These are phyloP conservation scores for Hypoxylon trugodes DNA, from an alignment of 495 filamentous ascomycete species.

Conservation along the genomic window DNA sequence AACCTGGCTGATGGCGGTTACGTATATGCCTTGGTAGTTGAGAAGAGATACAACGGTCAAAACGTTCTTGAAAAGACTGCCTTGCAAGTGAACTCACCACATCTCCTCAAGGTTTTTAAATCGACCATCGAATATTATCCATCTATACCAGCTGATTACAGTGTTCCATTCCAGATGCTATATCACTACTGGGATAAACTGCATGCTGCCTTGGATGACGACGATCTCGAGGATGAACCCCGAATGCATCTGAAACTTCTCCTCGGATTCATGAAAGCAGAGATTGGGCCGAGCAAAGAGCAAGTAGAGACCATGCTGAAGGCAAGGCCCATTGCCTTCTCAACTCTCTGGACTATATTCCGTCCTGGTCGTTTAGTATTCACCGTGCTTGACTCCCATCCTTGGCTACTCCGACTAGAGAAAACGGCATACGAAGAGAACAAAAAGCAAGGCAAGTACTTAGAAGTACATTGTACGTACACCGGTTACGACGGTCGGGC, in stretches of 20 bases:
- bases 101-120: neutral
- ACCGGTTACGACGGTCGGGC: neutral
- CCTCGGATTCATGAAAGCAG: neutral
- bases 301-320: neutral
- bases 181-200: neutral
- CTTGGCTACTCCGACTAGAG: neutral
- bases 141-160: neutral
- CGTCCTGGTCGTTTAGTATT: neutral
- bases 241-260: neutral
- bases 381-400: neutral
- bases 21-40: neutral
- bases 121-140: neutral
- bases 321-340: neutral
- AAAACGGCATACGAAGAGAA: neutral
- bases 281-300: neutral
- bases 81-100: neutral
- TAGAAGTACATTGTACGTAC: neutral
- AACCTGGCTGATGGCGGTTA: neutral
- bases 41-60: neutral
- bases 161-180: neutral
- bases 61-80: neutral
- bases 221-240: neutral
- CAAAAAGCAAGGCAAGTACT: neutral
- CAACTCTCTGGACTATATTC: neutral
- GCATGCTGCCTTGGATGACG: neutral